Evolutionary conservation across 805 yeast genomes (phyloP), one percentile per base, ranked within the genome.

Genomic region (Wickerhamiella musiphila): DNA sequence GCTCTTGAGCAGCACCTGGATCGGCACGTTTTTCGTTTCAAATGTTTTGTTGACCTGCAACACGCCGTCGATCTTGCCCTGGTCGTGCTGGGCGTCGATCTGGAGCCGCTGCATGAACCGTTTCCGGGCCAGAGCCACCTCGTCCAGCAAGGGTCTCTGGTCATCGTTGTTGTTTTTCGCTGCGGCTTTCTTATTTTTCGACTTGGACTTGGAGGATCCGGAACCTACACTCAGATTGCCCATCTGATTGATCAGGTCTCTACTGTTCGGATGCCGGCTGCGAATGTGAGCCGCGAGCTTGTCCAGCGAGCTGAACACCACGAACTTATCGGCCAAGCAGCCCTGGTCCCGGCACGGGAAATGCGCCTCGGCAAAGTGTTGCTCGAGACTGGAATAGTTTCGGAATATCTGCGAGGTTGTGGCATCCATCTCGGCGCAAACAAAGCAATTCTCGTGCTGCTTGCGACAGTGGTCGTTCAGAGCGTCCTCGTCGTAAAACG

Each of bases 401-500:
- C 64, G 64, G 56, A 76, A 90, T 54, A 78, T 83, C 42, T 70
- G 74, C 1, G 92, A 92, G 18, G 60, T 56, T 16, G 46, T 43
- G 1, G 73, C 58, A 44, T 71, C 65, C 2, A 64, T 52, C 18
- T 54, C 45, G 43, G 83, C 93, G 57, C 99, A 90, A 20, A 90
- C 72, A 45, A 73, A 79, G 52, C 99, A 90, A 42, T 73, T 70
- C 49, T 84, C 94, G 53, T 90, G 98, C 30, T 58, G 58, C 38
- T 78, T 77, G 42, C 93, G 63, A 57, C 84, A 66, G 53, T 90
- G 99, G 20, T 72, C 54, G 41, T 69, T 71, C 44, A 83, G 61
- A 50, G 84, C 96, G 50, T 86, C 94, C 24, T 72, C 79, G 0
- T 93, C 79, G 50, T 90, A 90, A 51, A 79, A 84, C 35, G 92